Evolutionary conservation across 768 basidiomycete species (phyloP).

Genomic region (Cytidiella melzeri): DNA sequence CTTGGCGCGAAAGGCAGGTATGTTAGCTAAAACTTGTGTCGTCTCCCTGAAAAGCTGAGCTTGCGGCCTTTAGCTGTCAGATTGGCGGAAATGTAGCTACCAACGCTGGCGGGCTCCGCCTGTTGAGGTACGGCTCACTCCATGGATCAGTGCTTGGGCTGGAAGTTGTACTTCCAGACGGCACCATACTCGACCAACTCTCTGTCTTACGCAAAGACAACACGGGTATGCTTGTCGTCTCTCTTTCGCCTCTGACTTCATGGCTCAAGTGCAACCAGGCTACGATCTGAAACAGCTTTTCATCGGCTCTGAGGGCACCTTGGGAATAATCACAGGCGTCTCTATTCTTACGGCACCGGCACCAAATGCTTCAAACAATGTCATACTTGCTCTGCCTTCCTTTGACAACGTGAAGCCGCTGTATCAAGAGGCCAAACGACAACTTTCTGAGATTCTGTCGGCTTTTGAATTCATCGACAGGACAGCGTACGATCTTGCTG

Average conservation of each 20-base stretch:
- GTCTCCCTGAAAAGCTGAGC: background rate
- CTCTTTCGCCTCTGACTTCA: background rate
- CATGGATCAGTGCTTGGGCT: conserved; percentile 94
- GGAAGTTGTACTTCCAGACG: conserved; percentile 93
- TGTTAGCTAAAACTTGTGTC: conserved; percentile 9
- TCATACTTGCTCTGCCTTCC: conserved; percentile 82
- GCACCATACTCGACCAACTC: conserved; percentile 82
- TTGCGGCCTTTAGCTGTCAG: conserved; percentile 75
- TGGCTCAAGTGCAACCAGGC: conserved; percentile 39
- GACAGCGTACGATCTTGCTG: conserved; percentile 76
- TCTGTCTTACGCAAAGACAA: conserved; percentile 95
- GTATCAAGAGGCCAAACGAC: conserved; percentile 72
- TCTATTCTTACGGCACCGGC: conserved; percentile 88
- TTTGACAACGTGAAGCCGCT: conserved; percentile 86
- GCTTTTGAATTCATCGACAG: conserved; percentile 97
- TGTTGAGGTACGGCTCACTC: conserved; percentile 90
- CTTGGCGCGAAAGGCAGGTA: conserved; percentile 94
- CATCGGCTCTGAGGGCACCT: conserved; percentile 95
- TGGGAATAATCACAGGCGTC: conserved; percentile 91
- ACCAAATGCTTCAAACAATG: conserved; percentile 81
- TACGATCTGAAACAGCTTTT: conserved; percentile 98
- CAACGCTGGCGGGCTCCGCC: conserved; percentile 94
- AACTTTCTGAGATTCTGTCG: conserved; percentile 90
- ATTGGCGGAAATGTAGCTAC: conserved; percentile 97
- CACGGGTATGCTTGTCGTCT: conserved; percentile 54